Evolutionary conservation across 1,284 basidiomycete genomes (phyloP).

Genomic region (Hortiboletus rubellus): DNA sequence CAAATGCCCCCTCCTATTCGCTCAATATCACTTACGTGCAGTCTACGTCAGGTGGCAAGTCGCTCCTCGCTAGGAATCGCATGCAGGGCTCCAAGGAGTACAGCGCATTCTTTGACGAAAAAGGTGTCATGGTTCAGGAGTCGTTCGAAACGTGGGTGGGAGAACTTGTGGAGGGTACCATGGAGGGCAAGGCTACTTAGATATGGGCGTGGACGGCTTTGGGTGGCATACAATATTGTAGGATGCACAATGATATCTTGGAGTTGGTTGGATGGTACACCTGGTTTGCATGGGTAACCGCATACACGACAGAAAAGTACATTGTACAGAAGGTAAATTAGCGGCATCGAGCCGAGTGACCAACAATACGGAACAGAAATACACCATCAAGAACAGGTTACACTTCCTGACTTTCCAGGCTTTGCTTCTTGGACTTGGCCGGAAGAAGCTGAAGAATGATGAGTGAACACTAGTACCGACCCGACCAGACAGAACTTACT

Average conservation of each 20-base stretch:
- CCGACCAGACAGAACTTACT: conserved; percentile 14
- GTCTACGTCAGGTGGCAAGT: conserved; percentile 75
- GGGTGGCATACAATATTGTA: conserved; percentile 30
- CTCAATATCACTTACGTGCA: conserved; percentile 67
- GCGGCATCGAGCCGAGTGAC: background rate
- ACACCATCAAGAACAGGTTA: conserved; percentile 13
- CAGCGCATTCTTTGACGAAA: conserved; percentile 69
- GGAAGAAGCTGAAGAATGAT: conserved; percentile 28
- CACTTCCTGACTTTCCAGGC: conserved; percentile 35
- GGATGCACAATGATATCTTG: conserved; percentile 30
- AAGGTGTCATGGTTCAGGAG: conserved; percentile 68
- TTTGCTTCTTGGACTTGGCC: conserved; percentile 34
- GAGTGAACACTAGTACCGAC: background rate
- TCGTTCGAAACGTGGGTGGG: conserved; percentile 74
- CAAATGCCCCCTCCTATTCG: conserved; percentile 58
- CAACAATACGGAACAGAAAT: background rate
- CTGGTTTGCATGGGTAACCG: background rate
- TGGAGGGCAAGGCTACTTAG: conserved; percentile 51
- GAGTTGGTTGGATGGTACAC: too few species aligned
- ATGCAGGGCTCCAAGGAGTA: conserved; percentile 53
- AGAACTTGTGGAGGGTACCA: conserved; percentile 58
- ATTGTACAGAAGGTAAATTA: conserved; percentile 18
- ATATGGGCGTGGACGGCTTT: conserved; percentile 3
- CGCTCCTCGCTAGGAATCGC: conserved; percentile 65
- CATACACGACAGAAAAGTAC: background rate